Conservation (phyloP, 371 early-diverging fungal species). For the Fennellomyces sp. region DNA sequence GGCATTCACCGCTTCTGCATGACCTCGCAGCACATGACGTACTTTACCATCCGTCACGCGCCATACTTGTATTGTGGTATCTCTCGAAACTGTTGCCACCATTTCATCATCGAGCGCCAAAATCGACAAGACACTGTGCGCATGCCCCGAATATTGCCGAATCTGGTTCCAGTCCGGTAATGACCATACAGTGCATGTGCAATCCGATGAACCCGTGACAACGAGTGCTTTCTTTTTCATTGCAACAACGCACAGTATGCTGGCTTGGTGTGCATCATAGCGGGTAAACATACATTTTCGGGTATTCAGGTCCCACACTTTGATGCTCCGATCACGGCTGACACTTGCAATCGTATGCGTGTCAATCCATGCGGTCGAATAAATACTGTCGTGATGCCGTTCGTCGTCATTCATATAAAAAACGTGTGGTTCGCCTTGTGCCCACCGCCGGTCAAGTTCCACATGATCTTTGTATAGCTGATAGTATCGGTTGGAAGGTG, state of each 20-base stretch:
- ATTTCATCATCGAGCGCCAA: slow-evolving; percentile 56
- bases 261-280: slow-evolving; percentile 69
- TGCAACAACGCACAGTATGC: slow-evolving; percentile 78
- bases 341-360: slow-evolving; percentile 80
- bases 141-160: slow-evolving; percentile 56
- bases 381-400: slow-evolving; percentile 86
- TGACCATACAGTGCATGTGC: slow-evolving; percentile 89
- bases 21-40: slow-evolving; percentile 72
- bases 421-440: slow-evolving; percentile 29
- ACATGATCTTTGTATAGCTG: slow-evolving; percentile 29
- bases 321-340: slow-evolving; percentile 88
- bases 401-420: slow-evolving; percentile 56
- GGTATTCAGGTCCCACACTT: slow-evolving; percentile 71
- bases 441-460: slow-evolving; percentile 31
- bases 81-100: slow-evolving; percentile 87
- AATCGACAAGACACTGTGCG: slow-evolving; percentile 79
- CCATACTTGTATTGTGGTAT: slow-evolving; percentile 51
- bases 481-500: slow-evolving; percentile 2
- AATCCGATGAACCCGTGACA: slow-evolving; percentile 92
- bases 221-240: slow-evolving; percentile 71
- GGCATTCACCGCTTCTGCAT: slow-evolving; percentile 88
- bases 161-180: slow-evolving; percentile 47
- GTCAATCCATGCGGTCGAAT: slow-evolving; percentile 81
- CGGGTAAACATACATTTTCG: slow-evolving; percentile 18
- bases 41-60: slow-evolving; percentile 45